phyloP scores from a whole-genome alignment of 2,329 filamentous ascomycete species.

The Claviceps africana region DNA sequence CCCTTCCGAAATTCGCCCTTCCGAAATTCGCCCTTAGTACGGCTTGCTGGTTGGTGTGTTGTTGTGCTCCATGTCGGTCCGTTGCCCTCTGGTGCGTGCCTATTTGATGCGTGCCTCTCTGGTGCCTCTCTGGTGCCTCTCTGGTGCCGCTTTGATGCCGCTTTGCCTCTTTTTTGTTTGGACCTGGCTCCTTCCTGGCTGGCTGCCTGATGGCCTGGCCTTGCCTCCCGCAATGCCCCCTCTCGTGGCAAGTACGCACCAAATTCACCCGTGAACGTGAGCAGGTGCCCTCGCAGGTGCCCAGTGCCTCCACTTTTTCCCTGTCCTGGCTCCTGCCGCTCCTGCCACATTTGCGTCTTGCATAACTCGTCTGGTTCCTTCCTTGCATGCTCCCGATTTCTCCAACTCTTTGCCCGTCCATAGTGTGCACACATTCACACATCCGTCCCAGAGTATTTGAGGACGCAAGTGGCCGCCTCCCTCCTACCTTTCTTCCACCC shows the following conservation, averaged over 20 bases:
- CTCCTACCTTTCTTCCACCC: conserved; percentile 2
- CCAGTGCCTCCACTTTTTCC: not conserved
- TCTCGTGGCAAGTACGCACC: not conserved
- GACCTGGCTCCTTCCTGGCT: too few relatives aligned
- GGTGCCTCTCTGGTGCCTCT: too few relatives aligned
- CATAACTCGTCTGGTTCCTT: not conserved
- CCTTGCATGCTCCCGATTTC: not conserved
- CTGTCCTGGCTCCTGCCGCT: not conserved
- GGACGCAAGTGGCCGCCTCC: conserved; percentile 5
- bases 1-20: too few relatives aligned
- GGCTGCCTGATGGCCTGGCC: not conserved
- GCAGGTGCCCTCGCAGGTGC: not conserved
- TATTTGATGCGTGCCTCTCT: too few relatives aligned
- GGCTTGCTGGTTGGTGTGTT: too few relatives aligned
- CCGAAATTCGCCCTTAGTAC: too few relatives aligned
- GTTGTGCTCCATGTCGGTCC: too few relatives aligned
- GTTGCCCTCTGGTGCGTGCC: too few relatives aligned
- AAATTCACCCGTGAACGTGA: not conserved
- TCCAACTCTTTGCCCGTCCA: not conserved
- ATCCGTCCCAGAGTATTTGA: conserved; percentile 6
- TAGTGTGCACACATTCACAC: not conserved
- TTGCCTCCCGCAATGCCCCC: not conserved
- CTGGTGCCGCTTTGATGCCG: too few relatives aligned
- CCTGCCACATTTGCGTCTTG: not conserved
- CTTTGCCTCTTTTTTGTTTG: too few relatives aligned